Percentiles rank a stretch among this genome's conserved stretches.
These are phyloP conservation scores for Sesbania bispinosa DNA, from an alignment of 306 rosid genomes.

Conservation along the genomic window DNA sequence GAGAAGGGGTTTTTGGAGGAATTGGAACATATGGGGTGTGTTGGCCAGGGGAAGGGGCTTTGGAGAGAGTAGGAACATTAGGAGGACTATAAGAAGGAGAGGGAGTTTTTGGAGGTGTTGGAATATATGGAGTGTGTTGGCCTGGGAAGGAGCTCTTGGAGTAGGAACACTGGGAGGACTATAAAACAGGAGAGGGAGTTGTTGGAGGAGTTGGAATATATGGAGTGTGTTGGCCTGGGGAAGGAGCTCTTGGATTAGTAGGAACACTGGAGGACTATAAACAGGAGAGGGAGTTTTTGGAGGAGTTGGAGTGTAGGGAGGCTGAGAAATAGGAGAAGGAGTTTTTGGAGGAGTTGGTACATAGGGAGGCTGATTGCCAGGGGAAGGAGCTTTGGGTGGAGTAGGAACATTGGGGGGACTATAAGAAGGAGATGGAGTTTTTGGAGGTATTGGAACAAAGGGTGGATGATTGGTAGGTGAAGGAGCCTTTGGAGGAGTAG, in stretches of 20 bases:
- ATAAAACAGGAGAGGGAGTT: not conserved
- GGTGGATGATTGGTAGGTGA: not conserved
- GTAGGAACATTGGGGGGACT: not conserved
- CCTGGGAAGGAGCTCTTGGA: not conserved
- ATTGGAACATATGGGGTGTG: not conserved
- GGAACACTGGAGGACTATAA: not conserved
- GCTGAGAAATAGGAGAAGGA: not conserved
- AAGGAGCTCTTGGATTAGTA: not conserved
- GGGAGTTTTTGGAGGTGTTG: not conserved
- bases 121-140: not conserved
- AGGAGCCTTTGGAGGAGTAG: not conserved
- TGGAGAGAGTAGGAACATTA: not conserved
- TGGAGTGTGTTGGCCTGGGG: constrained; percentile 3
- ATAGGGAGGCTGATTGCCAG: not conserved
- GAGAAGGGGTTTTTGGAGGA: not conserved
- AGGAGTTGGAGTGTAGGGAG: constrained; percentile 4
- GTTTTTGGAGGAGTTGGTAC: not conserved
- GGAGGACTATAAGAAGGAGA: not conserved
- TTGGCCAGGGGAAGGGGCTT: not conserved
- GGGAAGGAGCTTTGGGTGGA: constrained; percentile 22
- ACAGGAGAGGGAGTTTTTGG: constrained; percentile 1
- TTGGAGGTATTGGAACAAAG: not conserved
- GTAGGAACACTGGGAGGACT: not conserved
- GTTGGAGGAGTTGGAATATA: not conserved
- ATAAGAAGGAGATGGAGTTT: not conserved